These are phyloP conservation scores for Phytophthora agathidicida DNA, from an alignment of 352 stramenopile species.

Conservation along the genomic window DNA sequence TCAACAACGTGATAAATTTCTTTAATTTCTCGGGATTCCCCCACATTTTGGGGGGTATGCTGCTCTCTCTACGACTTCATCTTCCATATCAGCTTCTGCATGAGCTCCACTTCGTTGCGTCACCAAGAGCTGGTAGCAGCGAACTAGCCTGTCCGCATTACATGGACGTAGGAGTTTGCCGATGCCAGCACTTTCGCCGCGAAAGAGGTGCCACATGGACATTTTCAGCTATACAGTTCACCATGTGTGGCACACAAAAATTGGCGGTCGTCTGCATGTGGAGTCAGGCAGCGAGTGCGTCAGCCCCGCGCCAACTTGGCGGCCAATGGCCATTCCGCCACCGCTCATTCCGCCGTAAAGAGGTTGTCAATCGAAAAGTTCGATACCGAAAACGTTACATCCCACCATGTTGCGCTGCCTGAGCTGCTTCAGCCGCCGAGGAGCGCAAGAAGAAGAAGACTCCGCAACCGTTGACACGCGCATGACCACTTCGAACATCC, in stretches of 20 bases:
- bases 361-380: constrained; percentile 20
- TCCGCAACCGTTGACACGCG: constrained; percentile 1
- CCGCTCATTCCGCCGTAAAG: constrained; percentile 4
- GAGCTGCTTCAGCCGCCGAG: constrained; percentile 29
- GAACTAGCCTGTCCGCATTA: too few relatives aligned
- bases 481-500: constrained; percentile 3
- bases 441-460: constrained; percentile 12
- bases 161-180: too few relatives aligned
- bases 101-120: too few relatives aligned
- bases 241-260: too few relatives aligned
- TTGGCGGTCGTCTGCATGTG: constrained; percentile 16
- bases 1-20: constrained; percentile 84
- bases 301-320: too few relatives aligned
- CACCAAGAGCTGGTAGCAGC: too few relatives aligned
- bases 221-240: too few relatives aligned
- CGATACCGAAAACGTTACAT: constrained; percentile 4
- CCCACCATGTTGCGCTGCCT: constrained; percentile 43
- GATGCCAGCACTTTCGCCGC: too few relatives aligned
- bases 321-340: constrained; percentile 21
- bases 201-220: too few relatives aligned
- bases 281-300: background rate
- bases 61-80: too few relatives aligned
- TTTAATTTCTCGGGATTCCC: constrained; percentile 88
- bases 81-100: too few relatives aligned
- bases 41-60: constrained; percentile 33